Base-by-base conservation (phyloP, 768 basidiomycete species). In the Kwoniella pini region DNA sequence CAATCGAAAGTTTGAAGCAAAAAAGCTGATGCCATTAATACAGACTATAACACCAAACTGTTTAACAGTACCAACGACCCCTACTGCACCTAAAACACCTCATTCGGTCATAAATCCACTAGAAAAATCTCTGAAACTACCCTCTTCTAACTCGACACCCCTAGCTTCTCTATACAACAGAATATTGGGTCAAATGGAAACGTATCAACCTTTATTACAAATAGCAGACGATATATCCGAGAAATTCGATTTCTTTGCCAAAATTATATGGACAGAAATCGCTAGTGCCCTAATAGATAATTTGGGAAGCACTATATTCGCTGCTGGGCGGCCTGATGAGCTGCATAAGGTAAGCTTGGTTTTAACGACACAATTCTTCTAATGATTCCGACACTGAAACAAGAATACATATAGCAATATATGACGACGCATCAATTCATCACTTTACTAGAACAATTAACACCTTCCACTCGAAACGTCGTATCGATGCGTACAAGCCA, bases 241-340 rank as follows among this genome's bases (percentile, higher is more conserved):
- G 11, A 53, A 85, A 0, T 97, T 93, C 74, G 85, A 91, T 62
- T 87, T 98, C 53, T 84, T 97, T 81, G 85, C 88, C 0, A 88
- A 90, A 68, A 89, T 95, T 9, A 81, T 98, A 4, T 95, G 92
- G 89, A 87, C 87, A 10, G 91, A 94, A 78, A 79, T 95, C 19
- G 88, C 86, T 1, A 81, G 82, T 40, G 84, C 89, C 0, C 85
- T 99, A 48, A 87, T 90, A 82, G 86, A 88, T 61, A 91, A 95
- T 72, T 80, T 98, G 42, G 94, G 95, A 0, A 80, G 79, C 21
- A 79, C 86, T 7, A 84, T 98, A 1, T 99, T 98, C 76, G 86
- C 94, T n/a, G 89, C 88, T 2, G 96, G 96, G 13, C 84, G 88
- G 55, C 92, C 96, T 11, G 86, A 88, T 52, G 90, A 94, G 55